Base-by-base conservation (phyloP, 495 filamentous ascomycete genomes). In the Penicillium antarcticum region DNA sequence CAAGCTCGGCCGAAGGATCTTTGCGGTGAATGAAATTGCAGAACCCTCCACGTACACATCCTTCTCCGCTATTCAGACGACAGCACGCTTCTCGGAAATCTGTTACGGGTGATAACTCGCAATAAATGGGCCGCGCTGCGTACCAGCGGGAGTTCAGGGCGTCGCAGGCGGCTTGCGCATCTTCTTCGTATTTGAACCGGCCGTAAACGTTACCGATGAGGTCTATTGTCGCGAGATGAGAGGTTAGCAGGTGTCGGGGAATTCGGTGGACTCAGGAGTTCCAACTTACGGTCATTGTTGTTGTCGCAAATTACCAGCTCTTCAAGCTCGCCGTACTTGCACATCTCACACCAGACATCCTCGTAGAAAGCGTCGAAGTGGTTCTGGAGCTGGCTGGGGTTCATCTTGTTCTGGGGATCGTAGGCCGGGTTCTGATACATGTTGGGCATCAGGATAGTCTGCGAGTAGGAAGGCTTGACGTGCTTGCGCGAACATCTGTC, bases 361-460 rank as follows among this genome's bases (percentile, higher is more conserved):
- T 98, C 94, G 78, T 98, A 98, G 77, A 98, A 98, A 59, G 94
- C 92, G 74, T 98, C 95, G 66, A 97, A 98, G 78, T 98, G 94
- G 75, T 92, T 95, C 75, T 97, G 92, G 67, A 96, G 85, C 78
- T 98, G 94, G 55, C 78, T 83, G 10, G 91, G 68, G 73, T 94
- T 96, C 88, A 97, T 95, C 73, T 92, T 92, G 78, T 85, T 94
- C 75, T 96, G 95, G 37, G 89, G 87, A 68, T 97, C 91, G 81
- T 95, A 96, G 60, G 91, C 90, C 7, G 94, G 94, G 78, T 98
- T 98, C 69, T 98, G 94, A 80, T 98, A 98, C 61, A 98, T 87
- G 75, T 96, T 96, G 13, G 94, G 94, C 61, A 98, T 89, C 48
- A 98, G 88, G 74, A 98, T 88, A 18, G 94, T 98, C 67, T 98